Evolutionary conservation across 345 rosid genomes (phyloP).

Genomic region (Pistacia vera): DNA sequence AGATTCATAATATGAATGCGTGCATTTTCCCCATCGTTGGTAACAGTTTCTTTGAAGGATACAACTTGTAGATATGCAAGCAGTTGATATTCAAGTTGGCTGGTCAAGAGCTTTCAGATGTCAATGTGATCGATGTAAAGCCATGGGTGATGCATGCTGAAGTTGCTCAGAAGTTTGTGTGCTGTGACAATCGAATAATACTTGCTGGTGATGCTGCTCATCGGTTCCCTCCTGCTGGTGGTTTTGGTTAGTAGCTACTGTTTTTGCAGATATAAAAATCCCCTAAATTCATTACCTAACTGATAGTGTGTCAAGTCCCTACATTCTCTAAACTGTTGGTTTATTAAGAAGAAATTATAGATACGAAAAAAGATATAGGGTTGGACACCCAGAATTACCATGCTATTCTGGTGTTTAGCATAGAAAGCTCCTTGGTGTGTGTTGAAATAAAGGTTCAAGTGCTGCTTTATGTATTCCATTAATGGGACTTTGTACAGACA

Average conservation of each 20-base stretch:
- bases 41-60: conserved; percentile 40
- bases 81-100: conserved; percentile 74
- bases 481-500: neutral
- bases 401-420: neutral
- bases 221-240: conserved; percentile 97
- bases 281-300: no score
- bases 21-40: conserved; percentile 5
- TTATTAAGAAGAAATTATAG: neutral
- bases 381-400: neutral
- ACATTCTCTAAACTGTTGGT: neutral
- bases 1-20: conserved; percentile 10
- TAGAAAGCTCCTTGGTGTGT: neutral
- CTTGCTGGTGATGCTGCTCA: conserved; percentile 98
- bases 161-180: conserved; percentile 76
- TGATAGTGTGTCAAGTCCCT: neutral
- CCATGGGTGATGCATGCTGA: conserved; percentile 99
- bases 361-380: neutral
- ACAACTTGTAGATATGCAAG: conserved; percentile 77
- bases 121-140: conserved; percentile 76
- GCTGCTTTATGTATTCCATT: neutral
- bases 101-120: conserved; percentile 82
- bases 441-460: neutral
- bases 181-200: conserved; percentile 59
- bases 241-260: conserved; percentile 69
- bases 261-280: neutral